Base-by-base conservation (phyloP, 2,329 filamentous ascomycete species). In the Lomentospora prolificans region DNA sequence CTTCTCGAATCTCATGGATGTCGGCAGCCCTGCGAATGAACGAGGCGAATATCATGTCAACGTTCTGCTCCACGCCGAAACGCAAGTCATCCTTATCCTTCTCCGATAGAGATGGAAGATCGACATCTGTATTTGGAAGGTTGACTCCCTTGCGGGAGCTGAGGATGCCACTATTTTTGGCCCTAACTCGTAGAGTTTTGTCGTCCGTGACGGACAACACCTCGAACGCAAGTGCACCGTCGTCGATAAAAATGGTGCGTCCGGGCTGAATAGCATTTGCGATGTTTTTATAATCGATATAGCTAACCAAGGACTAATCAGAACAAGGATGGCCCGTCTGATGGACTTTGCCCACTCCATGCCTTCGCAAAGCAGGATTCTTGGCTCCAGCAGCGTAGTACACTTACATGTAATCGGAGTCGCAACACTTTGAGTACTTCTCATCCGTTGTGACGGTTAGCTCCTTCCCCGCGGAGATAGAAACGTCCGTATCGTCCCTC, bases 241-340 rank as follows among this genome's bases (percentile, higher is more conserved):
- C 94, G 68, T 99, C 94, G 65, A 99, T 94, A 75, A 95, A 99
- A 80, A 99, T 95, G 73, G 87, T 86, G 67, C 92, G 91, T 68
- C 92, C 94, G 58, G 82, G 78, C 70, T 88, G 75, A 68, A 99
- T 96, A 65, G 99, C 94, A 78, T 94, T 96, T 75, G 92, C 96
- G 75, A 99, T 97, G 81, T 99, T 99, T 86, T 95, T 95, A 82
- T 99, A 97, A 79, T 97, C 92, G 67, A 97, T 87, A 69, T 90
- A 96, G 84, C 89, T 92, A n/a, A n/a, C n/a, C n/a, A n/a, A n/a
- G n/a, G n/a, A n/a, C n/a, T n/a, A n/a, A n/a, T n/a, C n/a, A n/a
- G n/a, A n/a, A n/a, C n/a, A n/a, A n/a, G n/a, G n/a, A n/a, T n/a
- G n/a, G n/a, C n/a, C n/a, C n/a, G n/a, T n/a, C n/a, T n/a, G n/a